phyloP scores from a whole-genome alignment of 202 grass and related monocot species.

The Saccharum hybrid region DNA sequence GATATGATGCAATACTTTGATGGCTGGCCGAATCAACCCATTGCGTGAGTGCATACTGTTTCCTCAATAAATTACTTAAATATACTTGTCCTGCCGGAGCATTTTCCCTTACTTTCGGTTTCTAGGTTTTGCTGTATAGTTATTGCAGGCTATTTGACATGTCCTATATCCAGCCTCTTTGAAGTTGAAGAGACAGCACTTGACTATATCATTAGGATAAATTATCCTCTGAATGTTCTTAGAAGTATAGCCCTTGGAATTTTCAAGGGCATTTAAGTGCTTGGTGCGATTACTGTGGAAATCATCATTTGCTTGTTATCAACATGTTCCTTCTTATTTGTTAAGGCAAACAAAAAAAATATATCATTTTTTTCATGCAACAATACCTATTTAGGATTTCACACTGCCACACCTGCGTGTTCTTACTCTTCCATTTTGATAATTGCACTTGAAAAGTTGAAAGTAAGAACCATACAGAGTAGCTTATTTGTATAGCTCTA shows the following conservation, averaged over 20 bases:
- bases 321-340: not conserved
- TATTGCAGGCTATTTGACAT: not conserved
- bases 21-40: conserved; percentile 80
- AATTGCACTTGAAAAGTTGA: conserved; percentile 11
- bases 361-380: not conserved
- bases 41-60: conserved; percentile 61
- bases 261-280: not conserved
- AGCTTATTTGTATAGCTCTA: not conserved
- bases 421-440: conserved; percentile 7
- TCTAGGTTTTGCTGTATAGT: not conserved
- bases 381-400: conserved; percentile 5
- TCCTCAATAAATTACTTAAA: conserved; percentile 14
- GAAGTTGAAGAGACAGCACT: conserved; percentile 16
- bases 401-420: not conserved
- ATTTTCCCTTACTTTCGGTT: not conserved
- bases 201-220: not conserved
- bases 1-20: conserved; percentile 75
- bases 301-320: not conserved
- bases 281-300: conserved; percentile 5
- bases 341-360: not conserved
- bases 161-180: conserved; percentile 4
- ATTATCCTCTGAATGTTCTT: conserved; percentile 26
- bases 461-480: not conserved
- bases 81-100: not conserved
- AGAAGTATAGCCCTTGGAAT: conserved; percentile 6